A percentile compares a stretch with the other conserved stretches of the same genome.
phyloP scores from a whole-genome alignment of 306 rosid genomes.

The Vigna radiata region DNA sequence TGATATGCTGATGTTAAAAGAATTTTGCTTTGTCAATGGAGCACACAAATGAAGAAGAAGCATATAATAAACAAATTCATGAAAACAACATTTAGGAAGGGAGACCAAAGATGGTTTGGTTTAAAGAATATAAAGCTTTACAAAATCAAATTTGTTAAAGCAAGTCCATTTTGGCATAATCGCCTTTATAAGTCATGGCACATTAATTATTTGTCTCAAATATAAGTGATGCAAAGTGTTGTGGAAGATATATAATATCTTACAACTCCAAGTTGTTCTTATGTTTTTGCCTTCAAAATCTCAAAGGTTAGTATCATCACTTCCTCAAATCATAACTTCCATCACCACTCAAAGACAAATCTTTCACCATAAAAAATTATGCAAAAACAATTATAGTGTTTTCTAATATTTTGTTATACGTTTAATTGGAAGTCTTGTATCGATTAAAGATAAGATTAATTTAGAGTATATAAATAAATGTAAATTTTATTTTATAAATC shows the following conservation, averaged over 20 bases:
- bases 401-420: too few species aligned
- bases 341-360: conserved; percentile 57
- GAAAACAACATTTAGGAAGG: not conserved
- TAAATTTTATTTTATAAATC: too few species aligned
- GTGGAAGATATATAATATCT: conserved; percentile 44
- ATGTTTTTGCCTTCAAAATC: conserved; percentile 97
- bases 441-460: too few species aligned
- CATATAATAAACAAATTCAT: conserved; percentile 5
- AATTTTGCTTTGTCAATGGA: conserved; percentile 38
- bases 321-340: conserved; percentile 90
- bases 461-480: too few species aligned
- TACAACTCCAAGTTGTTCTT: conserved; percentile 94
- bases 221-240: not conserved
- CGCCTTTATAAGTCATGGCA: conserved; percentile 23
- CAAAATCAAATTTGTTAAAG: conserved; percentile 18
- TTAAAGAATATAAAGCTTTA: conserved; percentile 22
- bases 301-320: conserved; percentile 92
- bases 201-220: not conserved
- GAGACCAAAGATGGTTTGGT: not conserved
- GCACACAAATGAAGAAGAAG: conserved; percentile 14
- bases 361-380: too few species aligned
- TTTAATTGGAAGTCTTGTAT: too few species aligned
- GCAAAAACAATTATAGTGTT: too few species aligned
- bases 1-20: not conserved
- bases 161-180: conserved; percentile 38